Conservation (phyloP, 176 grass and related monocot genomes). For the Aegilops tauschii region DNA sequence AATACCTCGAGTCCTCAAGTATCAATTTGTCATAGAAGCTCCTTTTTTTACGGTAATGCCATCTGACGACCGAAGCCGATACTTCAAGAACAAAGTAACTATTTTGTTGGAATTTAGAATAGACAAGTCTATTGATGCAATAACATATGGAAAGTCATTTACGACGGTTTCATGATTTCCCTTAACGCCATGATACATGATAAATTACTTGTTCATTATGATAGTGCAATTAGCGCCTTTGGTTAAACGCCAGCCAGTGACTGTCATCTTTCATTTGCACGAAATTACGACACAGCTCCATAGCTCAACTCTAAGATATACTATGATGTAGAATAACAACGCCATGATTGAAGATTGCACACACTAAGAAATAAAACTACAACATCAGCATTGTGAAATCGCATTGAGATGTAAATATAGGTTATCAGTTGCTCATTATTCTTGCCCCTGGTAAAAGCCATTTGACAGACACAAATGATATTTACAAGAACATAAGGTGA, state of each 20-base stretch:
- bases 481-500: constrained; percentile 2
- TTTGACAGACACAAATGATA: not conserved
- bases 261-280: too few species aligned
- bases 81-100: too few species aligned
- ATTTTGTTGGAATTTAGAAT: not conserved
- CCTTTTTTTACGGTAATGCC: too few species aligned
- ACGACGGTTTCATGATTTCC: not conserved
- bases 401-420: not conserved
- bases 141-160: not conserved
- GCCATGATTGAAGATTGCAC: not conserved
- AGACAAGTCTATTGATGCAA: not conserved
- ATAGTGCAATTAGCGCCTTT: not conserved
- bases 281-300: too few species aligned
- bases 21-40: too few species aligned
- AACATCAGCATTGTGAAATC: not conserved
- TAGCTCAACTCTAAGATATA: not conserved
- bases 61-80: too few species aligned
- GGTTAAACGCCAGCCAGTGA: too few species aligned
- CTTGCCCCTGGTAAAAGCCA: not conserved
- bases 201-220: not conserved
- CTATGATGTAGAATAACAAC: not conserved
- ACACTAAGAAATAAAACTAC: not conserved
- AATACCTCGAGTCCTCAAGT: too few species aligned
- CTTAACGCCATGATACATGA: not conserved
- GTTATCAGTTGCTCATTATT: not conserved